These are phyloP conservation scores for Micractinium sp. DNA, from an alignment of 139 green algal genomes.

Conservation along the genomic window DNA sequence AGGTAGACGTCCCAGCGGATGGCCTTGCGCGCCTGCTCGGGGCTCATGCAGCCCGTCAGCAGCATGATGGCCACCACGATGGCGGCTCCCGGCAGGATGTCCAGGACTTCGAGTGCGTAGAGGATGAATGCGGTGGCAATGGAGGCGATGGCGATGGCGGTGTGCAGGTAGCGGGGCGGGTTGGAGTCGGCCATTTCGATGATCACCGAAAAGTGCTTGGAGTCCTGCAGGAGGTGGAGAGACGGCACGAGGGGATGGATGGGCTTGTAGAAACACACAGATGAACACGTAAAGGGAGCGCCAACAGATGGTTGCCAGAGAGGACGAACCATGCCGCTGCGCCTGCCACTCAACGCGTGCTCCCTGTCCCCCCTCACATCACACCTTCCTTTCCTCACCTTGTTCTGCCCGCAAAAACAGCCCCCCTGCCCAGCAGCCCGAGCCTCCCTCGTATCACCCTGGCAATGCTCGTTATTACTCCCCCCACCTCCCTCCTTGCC, in stretches of 20 bases:
- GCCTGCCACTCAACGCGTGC: too few relatives aligned
- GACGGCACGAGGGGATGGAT: neutral
- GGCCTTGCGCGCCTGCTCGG: conserved; percentile 53
- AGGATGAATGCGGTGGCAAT: conserved; percentile 47
- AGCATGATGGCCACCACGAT: conserved; percentile 71
- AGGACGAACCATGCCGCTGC: too few relatives aligned
- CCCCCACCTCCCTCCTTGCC: neutral
- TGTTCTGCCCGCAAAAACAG: too few relatives aligned
- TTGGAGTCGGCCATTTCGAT: conserved; percentile 64
- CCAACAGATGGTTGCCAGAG: too few relatives aligned
- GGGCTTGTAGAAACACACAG: neutral
- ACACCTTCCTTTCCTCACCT: neutral
- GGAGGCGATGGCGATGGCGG: conserved; percentile 41
- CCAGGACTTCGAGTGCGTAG: conserved; percentile 29
- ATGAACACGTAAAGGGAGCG: too few relatives aligned
- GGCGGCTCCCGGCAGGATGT: conserved; percentile 51
- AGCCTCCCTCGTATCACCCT: too few relatives aligned
- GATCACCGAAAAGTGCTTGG: conserved; percentile 63
- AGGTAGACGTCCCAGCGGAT: conserved; percentile 67
- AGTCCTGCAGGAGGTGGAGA: conserved; percentile 30
- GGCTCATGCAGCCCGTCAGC: conserved; percentile 66
- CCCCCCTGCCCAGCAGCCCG: too few relatives aligned
- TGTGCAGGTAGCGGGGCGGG: conserved; percentile 53
- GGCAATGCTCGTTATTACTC: too few relatives aligned
- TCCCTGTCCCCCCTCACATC: neutral